Evolutionary conservation across 2,329 filamentous ascomycete genomes (phyloP), one percentile per base, ranked within the genome.

Genomic region (Colletotrichum sublineola): DNA sequence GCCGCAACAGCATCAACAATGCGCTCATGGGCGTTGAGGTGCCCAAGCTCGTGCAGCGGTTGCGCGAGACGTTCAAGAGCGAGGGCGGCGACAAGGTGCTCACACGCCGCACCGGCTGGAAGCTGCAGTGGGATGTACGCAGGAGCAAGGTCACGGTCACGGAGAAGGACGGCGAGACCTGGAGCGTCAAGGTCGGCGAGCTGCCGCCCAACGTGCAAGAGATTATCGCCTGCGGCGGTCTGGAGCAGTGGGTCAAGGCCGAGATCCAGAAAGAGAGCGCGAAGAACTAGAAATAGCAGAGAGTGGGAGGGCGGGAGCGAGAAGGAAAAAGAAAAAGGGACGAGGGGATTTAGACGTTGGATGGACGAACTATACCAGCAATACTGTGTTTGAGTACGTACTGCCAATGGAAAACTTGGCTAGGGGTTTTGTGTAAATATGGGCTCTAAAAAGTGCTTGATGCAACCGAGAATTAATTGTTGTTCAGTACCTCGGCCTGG

Each of bases 141-240:
- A 85, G 92, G 70, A 94, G 90, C 80, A 89, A 87, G 77, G 91
- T 97, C 7, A 86, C 87, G 1, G 87, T 97, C 1, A 88, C 89
- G 29, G 93, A 97, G 83, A 83, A 90, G 67, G 86, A 86, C 57
- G 93, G 93, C 1, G 79, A 86, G 68, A 88, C 83, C 48, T 97
- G 94, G 94, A 92, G 86, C 63, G 89, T 96, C 79, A 94, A 92
- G 82, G 94, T 97, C 0, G 93, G 93, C 9, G 93, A 96, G 84
- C 80, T 97, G 74, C 93, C 94, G 18, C 90, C 93, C 0, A 97
- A 96, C 78, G 93, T 97, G 67, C 95, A 97, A 81, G 93, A 93
- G 78, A 95, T 96, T 68, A 94, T 96, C 77, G 92, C 93, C 0
- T 82, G 87, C 62, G 94, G 94, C 2, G 94, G 94, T 0, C 79